phyloP scores from a whole-genome alignment of 495 filamentous ascomycete species.

The Amphirosellinia nigrospora region DNA sequence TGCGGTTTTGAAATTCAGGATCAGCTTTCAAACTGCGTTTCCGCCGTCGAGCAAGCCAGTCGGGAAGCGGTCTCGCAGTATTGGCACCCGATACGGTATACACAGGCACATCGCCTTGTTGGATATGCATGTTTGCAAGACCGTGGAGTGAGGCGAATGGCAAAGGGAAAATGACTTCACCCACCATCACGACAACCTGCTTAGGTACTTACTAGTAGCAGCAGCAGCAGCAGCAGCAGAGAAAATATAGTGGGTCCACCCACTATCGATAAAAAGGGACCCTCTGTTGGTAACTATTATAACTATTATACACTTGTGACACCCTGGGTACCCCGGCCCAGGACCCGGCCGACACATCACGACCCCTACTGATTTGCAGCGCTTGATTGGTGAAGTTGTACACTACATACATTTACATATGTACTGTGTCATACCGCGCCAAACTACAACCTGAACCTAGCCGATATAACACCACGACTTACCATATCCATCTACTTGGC shows the following conservation, averaged over 20 bases:
- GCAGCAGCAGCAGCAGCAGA: slow-evolving; percentile 13
- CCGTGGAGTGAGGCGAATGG: not conserved
- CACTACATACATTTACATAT: not conserved
- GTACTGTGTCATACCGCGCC: not conserved
- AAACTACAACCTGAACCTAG: slow-evolving; percentile 7
- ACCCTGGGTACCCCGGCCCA: slow-evolving; percentile 3
- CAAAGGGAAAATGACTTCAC: not conserved
- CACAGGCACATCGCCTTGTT: slow-evolving; percentile 83
- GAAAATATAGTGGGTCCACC: slow-evolving; percentile 24
- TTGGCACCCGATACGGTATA: slow-evolving; percentile 96
- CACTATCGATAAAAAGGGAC: slow-evolving; percentile 25
- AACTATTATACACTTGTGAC: too few species aligned
- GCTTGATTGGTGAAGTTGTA: slow-evolving; percentile 5
- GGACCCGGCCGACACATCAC: not conserved
- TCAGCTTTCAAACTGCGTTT: slow-evolving; percentile 95
- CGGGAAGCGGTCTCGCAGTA: slow-evolving; percentile 87
- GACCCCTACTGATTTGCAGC: not conserved
- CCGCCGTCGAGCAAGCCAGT: slow-evolving; percentile 89
- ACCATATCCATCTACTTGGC: not conserved
- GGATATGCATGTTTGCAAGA: slow-evolving; percentile 24
- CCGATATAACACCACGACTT: slow-evolving; percentile 16
- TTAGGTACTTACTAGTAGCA: not conserved
- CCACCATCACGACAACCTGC: not conserved
- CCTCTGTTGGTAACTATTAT: not conserved
- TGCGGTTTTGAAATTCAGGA: slow-evolving; percentile 87